Percentiles rank a stretch among this genome's conserved stretches.
phyloP scores from a whole-genome alignment of 192 early-diverging fungal genomes.

The Coemansia erecta region DNA sequence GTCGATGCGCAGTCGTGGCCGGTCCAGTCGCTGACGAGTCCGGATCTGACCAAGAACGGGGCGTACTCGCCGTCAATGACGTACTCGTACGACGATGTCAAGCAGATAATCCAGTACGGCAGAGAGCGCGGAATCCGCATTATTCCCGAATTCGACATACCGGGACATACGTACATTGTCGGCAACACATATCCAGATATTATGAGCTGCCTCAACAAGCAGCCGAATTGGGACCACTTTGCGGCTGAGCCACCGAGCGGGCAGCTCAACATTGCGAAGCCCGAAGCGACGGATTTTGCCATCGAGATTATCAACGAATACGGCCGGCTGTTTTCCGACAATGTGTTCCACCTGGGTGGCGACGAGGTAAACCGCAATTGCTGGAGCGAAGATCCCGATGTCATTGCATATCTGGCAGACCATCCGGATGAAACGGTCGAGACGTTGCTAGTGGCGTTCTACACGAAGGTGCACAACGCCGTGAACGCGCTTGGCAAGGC shows the following conservation, averaged over 20 bases:
- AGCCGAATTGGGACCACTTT: constrained; percentile 62
- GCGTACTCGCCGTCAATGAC: constrained; percentile 63
- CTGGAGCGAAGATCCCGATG: constrained; percentile 58
- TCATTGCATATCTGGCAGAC: constrained; percentile 36
- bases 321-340: constrained; percentile 65
- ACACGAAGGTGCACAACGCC: constrained; percentile 56
- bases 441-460: constrained; percentile 51
- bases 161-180: constrained; percentile 68
- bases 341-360: constrained; percentile 70
- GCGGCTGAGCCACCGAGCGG: constrained; percentile 77
- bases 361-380: constrained; percentile 77
- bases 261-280: constrained; percentile 71
- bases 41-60: constrained; percentile 60
- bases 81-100: constrained; percentile 73
- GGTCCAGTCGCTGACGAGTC: constrained; percentile 59
- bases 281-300: constrained; percentile 64
- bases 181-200: constrained; percentile 57
- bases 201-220: constrained; percentile 59
- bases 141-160: constrained; percentile 90
- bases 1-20: constrained; percentile 74
- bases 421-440: constrained; percentile 35
- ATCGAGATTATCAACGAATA: constrained; percentile 66
- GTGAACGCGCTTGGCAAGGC: constrained; percentile 54
- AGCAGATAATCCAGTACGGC: constrained; percentile 70
- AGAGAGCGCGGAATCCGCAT: constrained; percentile 77